Conservation (phyloP, 441 rosid genomes). For the Daphne laureola region DNA sequence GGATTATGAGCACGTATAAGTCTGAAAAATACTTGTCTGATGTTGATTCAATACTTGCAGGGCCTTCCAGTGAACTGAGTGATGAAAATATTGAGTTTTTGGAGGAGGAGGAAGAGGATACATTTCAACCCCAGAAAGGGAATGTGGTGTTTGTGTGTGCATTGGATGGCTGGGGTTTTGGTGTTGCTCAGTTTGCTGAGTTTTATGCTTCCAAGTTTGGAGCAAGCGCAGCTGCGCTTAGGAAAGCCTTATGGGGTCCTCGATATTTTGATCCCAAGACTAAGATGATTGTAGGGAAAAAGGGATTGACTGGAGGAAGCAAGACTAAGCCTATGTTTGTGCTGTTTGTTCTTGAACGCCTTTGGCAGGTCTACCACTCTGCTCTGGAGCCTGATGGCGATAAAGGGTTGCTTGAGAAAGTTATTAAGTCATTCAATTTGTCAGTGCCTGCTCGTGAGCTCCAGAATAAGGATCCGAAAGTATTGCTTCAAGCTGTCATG, state of each 20-base stretch:
- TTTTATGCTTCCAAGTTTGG: conserved; percentile 81
- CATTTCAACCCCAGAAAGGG: conserved; percentile 91
- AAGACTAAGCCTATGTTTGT: conserved; percentile 88
- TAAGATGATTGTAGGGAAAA: conserved; percentile 86
- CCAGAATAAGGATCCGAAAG: conserved; percentile 80
- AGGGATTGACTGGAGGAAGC: conserved; percentile 42
- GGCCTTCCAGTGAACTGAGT: conserved; percentile 37
- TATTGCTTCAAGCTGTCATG: conserved; percentile 76
- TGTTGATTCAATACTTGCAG: conserved; percentile 75
- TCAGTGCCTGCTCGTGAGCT: conserved; percentile 67
- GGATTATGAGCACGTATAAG: conserved; percentile 75
- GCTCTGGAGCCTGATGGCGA: conserved; percentile 66
- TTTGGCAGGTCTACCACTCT: conserved; percentile 84
- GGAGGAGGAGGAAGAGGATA: conserved; percentile 92
- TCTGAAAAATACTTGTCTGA: conserved; percentile 90
- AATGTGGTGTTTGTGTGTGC: conserved; percentile 91
- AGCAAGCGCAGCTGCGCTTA: conserved; percentile 52
- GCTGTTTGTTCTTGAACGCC: conserved; percentile 84
- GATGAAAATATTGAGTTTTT: conserved; percentile 56
- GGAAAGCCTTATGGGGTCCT: conserved; percentile 89
- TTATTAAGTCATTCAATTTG: conserved; percentile 66
- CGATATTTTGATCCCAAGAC: conserved; percentile 59
- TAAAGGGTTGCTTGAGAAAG: conserved; percentile 52
- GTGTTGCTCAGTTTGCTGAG: conserved; percentile 62
- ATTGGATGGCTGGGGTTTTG: conserved; percentile 93